These are phyloP conservation scores for Neostapfia colusana DNA, from an alignment of 176 grass and related monocot genomes.

Conservation along the genomic window DNA sequence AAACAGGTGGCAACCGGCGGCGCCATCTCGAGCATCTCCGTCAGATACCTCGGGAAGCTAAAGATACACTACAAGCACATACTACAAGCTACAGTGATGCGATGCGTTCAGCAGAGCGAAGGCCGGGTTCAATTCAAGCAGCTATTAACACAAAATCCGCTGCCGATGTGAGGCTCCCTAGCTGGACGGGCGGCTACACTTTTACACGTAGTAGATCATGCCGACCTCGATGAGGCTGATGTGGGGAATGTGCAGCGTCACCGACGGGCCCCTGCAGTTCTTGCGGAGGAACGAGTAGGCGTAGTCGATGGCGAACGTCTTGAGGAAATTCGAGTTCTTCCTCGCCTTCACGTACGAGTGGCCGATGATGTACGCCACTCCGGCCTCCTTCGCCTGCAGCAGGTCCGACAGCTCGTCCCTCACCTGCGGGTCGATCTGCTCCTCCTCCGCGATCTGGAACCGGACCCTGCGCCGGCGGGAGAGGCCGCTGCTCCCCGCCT, in stretches of 20 bases:
- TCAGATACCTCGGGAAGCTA: constrained; percentile 1
- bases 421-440: constrained; percentile 42
- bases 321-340: constrained; percentile 63
- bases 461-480: constrained; percentile 46
- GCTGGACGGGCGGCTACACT: constrained; percentile 5
- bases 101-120: background rate
- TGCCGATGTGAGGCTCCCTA: background rate
- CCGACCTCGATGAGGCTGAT: constrained; percentile 76
- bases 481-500: constrained; percentile 25
- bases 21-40: background rate
- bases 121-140: background rate
- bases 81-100: constrained; percentile 24
- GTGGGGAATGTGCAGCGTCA: constrained; percentile 66
- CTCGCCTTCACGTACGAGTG: constrained; percentile 77
- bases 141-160: background rate
- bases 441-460: constrained; percentile 51
- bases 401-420: constrained; percentile 61
- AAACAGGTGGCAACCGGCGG: background rate
- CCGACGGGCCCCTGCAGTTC: constrained; percentile 71
- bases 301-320: constrained; percentile 62
- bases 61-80: background rate
- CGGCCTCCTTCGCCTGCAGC: constrained; percentile 58
- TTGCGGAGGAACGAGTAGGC: constrained; percentile 67
- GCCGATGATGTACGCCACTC: constrained; percentile 69
- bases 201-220: constrained; percentile 74